Evolutionary conservation across 495 filamentous ascomycete genomes (phyloP).

Genomic region (Lepidopterella palustris): DNA sequence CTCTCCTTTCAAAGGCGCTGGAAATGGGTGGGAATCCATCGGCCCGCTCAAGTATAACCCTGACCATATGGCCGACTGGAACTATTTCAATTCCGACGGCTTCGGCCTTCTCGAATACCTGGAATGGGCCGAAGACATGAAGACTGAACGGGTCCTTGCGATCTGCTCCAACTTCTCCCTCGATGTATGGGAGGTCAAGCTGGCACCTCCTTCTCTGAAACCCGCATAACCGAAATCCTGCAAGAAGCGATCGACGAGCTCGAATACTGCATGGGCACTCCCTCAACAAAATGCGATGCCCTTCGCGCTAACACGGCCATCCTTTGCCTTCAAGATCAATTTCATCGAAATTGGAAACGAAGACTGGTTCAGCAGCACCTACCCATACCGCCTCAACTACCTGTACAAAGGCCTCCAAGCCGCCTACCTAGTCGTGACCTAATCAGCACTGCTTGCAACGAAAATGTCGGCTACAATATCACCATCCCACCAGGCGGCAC

Average conservation of each 20-base stretch:
- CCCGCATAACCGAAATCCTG: slow-evolving; percentile 22
- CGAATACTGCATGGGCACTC: slow-evolving; percentile 28
- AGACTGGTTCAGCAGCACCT: slow-evolving; percentile 44
- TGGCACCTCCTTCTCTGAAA: slow-evolving; percentile 6
- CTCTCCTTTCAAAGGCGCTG: slow-evolving; percentile 41
- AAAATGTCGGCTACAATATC: slow-evolving; percentile 28
- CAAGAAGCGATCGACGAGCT: slow-evolving; percentile 30
- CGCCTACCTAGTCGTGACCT: slow-evolving; percentile 46
- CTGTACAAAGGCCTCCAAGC: slow-evolving; percentile 46
- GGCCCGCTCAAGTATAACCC: slow-evolving; percentile 57
- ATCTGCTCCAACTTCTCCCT: slow-evolving; percentile 61
- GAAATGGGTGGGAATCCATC: slow-evolving; percentile 64
- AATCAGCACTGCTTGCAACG: slow-evolving; percentile 39
- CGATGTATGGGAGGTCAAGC: slow-evolving; percentile 26
- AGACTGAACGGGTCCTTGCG: slow-evolving; percentile 49
- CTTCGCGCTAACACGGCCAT: slow-evolving; percentile 45
- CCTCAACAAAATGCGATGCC: slow-evolving; percentile 38
- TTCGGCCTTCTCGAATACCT: slow-evolving; percentile 60
- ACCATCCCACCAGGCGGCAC: slow-evolving; percentile 39
- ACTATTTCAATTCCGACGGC: slow-evolving; percentile 55
- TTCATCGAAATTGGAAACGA: slow-evolving; percentile 54
- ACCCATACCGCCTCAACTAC: slow-evolving; percentile 42
- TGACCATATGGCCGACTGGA: slow-evolving; percentile 54
- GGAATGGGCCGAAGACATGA: slow-evolving; percentile 59
- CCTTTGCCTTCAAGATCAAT: slow-evolving; percentile 44